phyloP scores from a whole-genome alignment of 2,329 filamentous ascomycete genomes.

The Fusarium papillatum region DNA sequence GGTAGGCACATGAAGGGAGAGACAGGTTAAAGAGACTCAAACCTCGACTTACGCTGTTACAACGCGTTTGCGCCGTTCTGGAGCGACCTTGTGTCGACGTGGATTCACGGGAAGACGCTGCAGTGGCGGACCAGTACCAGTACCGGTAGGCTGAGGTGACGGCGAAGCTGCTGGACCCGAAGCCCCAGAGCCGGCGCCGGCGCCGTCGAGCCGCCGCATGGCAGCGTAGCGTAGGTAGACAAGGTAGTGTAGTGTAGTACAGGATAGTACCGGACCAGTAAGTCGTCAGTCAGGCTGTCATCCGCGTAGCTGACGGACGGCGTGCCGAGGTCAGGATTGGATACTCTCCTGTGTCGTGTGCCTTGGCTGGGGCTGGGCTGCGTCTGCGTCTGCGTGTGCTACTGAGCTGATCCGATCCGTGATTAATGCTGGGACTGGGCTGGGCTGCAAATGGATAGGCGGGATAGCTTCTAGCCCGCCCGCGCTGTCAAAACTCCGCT shows the following conservation, averaged over 20 bases:
- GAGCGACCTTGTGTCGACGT: slow-evolving; percentile 61
- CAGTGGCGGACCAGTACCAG: slow-evolving; percentile 31
- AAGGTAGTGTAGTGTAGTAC: neutral
- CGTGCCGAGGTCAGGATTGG: slow-evolving; percentile 27
- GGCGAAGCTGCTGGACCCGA: slow-evolving; percentile 14
- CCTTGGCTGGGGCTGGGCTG: neutral
- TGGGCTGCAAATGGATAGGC: neutral
- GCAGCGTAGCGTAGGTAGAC: neutral
- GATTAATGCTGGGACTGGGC: neutral
- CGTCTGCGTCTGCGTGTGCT: neutral
- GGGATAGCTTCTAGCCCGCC: slow-evolving; percentile 1
- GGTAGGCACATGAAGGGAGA: neutral
- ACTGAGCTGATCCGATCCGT: slow-evolving; percentile 1
- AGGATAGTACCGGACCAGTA: neutral
- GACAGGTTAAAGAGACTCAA: slow-evolving; percentile 10
- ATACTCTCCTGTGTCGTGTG: slow-evolving; percentile 14
- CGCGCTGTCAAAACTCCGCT: slow-evolving; percentile 12
- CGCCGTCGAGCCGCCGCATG: slow-evolving; percentile 34
- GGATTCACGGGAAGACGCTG: slow-evolving; percentile 64
- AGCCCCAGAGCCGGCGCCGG: slow-evolving; percentile 7
- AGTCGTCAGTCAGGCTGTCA: neutral
- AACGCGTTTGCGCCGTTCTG: slow-evolving; percentile 62
- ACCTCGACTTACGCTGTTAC: slow-evolving; percentile 59
- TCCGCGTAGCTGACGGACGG: neutral
- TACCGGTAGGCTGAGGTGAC: slow-evolving; percentile 33